Evolutionary conservation across 1,139 yeast genomes (phyloP).

Genomic region (Scheffersomyces lignicola): DNA sequence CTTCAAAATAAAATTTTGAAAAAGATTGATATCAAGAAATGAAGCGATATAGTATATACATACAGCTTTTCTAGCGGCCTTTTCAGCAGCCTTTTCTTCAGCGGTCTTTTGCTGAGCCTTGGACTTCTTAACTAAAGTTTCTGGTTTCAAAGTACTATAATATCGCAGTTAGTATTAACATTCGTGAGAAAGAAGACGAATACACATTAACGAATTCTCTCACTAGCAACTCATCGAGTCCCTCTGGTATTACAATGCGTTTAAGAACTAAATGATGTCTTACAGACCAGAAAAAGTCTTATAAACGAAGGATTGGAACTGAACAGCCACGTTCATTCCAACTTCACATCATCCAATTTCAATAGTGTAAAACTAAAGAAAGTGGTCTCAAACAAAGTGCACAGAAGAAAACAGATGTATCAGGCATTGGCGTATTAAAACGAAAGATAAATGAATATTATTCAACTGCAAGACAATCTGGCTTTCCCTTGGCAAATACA

Average conservation of each 20-base stretch:
- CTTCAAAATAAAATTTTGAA: slow-evolving; percentile 51
- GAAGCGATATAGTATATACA: slow-evolving; percentile 41
- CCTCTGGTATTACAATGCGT: slow-evolving; percentile 15
- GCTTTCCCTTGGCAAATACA: slow-evolving; percentile 39
- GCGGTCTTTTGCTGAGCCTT: slow-evolving; percentile 87
- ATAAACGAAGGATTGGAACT: slow-evolving; percentile 34
- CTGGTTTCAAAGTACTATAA: slow-evolving; percentile 66
- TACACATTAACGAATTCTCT: slow-evolving; percentile 1
- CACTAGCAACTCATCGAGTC: slow-evolving; percentile 11
- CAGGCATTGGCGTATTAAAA: slow-evolving; percentile 44
- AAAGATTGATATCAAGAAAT: slow-evolving; percentile 6
- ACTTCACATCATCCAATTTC: slow-evolving; percentile 24
- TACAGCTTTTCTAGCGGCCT: slow-evolving; percentile 86
- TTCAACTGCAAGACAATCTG: slow-evolving; percentile 47
- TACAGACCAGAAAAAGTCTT: slow-evolving; percentile 27
- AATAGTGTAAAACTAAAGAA: slow-evolving; percentile 12
- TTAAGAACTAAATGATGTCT: slow-evolving; percentile 15
- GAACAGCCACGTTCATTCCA: slow-evolving; percentile 49
- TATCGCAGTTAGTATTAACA: slow-evolving; percentile 33
- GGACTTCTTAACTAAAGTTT: slow-evolving; percentile 93
- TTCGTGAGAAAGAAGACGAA: background rate
- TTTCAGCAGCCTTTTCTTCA: slow-evolving; percentile 86
- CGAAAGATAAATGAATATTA: slow-evolving; percentile 26
- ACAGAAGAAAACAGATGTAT: slow-evolving; percentile 53
- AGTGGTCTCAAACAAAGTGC: slow-evolving; percentile 11